phyloP scores from a whole-genome alignment of 2,329 filamentous ascomycete species.

The Talaromyces sp. region DNA sequence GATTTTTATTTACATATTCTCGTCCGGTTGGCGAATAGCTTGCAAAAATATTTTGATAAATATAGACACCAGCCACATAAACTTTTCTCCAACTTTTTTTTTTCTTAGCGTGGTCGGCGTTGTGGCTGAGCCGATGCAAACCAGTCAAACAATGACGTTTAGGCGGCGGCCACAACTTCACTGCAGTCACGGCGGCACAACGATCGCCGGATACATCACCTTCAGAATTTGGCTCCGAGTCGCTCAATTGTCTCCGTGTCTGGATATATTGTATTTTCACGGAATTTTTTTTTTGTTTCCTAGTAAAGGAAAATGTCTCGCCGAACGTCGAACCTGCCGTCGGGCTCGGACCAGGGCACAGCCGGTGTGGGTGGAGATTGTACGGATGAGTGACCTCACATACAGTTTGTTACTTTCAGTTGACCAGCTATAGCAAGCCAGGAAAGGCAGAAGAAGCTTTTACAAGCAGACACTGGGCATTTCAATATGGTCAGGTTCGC shows the following conservation, averaged over 20 bases:
- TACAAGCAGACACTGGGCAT: constrained; percentile 43
- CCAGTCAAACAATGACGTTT: constrained; percentile 30
- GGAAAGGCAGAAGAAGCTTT: constrained; percentile 46
- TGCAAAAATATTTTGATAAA: not conserved
- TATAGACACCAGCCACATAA: constrained; percentile 7
- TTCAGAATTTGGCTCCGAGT: not conserved
- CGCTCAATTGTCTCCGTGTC: not conserved
- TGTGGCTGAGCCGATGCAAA: constrained; percentile 11
- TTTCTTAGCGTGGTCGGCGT: not conserved
- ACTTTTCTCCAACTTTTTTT: constrained; percentile 3
- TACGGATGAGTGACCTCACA: constrained; percentile 18
- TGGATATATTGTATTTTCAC: not conserved
- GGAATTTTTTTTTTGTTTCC: not conserved
- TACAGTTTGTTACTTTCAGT: constrained; percentile 11
- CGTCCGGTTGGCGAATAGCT: not conserved
- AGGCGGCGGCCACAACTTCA: not conserved
- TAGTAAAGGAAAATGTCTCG: constrained; percentile 29
- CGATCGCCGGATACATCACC: not conserved
- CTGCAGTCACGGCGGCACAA: not conserved
- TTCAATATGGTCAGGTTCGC: constrained; percentile 47
- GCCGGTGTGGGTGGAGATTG: constrained; percentile 20
- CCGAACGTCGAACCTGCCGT: constrained; percentile 23
- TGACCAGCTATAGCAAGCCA: constrained; percentile 28
- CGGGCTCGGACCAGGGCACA: constrained; percentile 28
- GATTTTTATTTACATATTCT: not conserved